Conservation (phyloP, 1,139 yeast species). For the Hyphopichia pseudoburtonii region DNA sequence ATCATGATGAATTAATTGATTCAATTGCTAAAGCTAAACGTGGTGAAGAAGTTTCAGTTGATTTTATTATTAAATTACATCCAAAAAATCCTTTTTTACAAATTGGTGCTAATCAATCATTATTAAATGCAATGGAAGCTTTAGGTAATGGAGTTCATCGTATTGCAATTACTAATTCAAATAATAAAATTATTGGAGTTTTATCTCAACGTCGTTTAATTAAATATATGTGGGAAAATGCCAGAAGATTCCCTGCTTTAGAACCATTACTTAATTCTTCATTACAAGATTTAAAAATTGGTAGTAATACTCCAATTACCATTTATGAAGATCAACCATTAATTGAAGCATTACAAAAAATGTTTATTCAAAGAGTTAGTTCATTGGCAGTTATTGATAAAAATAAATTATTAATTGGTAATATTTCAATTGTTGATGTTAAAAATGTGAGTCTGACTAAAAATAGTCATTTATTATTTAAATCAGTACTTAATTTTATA, state of each 20-base stretch:
- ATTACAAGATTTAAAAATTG: slow-evolving; percentile 66
- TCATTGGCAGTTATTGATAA: slow-evolving; percentile 94
- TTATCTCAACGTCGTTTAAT: slow-evolving; percentile 86
- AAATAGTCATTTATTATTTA: slow-evolving; percentile 76
- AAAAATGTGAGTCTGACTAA: slow-evolving; percentile 82
- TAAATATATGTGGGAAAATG: slow-evolving; percentile 86
- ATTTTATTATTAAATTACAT: slow-evolving; percentile 72
- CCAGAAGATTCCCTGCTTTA: slow-evolving; percentile 76
- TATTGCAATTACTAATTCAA: slow-evolving; percentile 71
- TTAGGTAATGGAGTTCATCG: slow-evolving; percentile 92
- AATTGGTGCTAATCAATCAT: slow-evolving; percentile 64
- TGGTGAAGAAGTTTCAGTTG: slow-evolving; percentile 77
- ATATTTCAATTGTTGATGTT: slow-evolving; percentile 92
- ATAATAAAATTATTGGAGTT: slow-evolving; percentile 61
- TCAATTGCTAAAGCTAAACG: slow-evolving; percentile 52
- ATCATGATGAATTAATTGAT: slow-evolving; percentile 19
- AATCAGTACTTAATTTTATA: slow-evolving; percentile 83
- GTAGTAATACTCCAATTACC: slow-evolving; percentile 69
- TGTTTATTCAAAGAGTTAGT: slow-evolving; percentile 82
- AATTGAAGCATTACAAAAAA: slow-evolving; percentile 80
- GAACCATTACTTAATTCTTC: slow-evolving; percentile 72
- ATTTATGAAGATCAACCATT: slow-evolving; percentile 83
- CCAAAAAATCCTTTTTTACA: slow-evolving; percentile 86
- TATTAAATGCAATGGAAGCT: slow-evolving; percentile 76
- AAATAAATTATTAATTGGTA: slow-evolving; percentile 74